Conservation (phyloP, 495 filamentous ascomycete genomes). For the Tuber magnatum region DNA sequence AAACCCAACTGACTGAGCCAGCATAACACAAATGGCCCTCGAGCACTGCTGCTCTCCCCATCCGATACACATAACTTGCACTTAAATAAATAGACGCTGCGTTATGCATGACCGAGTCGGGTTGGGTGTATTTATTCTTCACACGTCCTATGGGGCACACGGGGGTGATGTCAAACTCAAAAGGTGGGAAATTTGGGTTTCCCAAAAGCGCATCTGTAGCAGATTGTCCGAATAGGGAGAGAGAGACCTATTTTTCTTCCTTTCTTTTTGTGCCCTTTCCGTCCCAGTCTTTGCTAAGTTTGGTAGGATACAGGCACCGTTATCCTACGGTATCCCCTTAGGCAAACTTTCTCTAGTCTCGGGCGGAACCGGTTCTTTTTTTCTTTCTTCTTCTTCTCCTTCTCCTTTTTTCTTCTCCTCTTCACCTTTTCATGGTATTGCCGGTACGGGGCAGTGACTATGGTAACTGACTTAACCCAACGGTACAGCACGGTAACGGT, state of each 20-base stretch:
- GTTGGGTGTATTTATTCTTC: conserved; percentile 1
- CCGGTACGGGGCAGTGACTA: neutral
- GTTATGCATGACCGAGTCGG: neutral
- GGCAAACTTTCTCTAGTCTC: neutral
- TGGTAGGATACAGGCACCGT: neutral
- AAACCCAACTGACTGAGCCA: neutral
- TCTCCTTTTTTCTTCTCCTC: too few species aligned
- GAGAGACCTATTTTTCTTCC: neutral
- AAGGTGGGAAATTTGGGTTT: neutral
- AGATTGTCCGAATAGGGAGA: neutral
- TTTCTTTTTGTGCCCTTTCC: neutral
- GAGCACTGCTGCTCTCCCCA: neutral
- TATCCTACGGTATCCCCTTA: neutral
- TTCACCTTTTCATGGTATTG: neutral
- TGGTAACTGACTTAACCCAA: neutral
- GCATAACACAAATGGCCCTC: neutral
- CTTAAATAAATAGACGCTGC: neutral
- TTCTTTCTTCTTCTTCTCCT: neutral
- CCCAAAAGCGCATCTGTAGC: neutral
- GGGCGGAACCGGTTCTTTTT: neutral
- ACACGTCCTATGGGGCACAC: neutral
- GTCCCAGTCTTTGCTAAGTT: neutral
- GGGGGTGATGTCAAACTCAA: neutral
- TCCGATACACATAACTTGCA: neutral
- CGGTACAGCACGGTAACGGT: neutral